Percentiles rank a stretch among this genome's conserved stretches.
Conservation (phyloP, 352 stramenopile genomes). For the Phytophthora brassicae region DNA sequence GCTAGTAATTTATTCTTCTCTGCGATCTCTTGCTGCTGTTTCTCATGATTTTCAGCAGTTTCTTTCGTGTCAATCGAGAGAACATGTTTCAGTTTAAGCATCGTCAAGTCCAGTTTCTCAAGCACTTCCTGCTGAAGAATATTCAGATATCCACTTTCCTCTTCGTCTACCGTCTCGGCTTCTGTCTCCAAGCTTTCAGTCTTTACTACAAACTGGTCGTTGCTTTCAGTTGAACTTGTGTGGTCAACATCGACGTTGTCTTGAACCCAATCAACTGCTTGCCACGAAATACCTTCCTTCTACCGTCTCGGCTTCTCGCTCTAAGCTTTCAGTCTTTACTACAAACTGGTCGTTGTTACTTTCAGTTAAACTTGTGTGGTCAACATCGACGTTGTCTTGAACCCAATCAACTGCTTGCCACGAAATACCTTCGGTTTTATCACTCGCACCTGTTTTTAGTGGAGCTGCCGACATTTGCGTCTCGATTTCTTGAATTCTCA, state of each 20-base stretch:
- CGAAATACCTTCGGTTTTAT: conserved; percentile 7
- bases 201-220: background rate
- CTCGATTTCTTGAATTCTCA: conserved; percentile 41
- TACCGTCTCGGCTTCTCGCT: no score
- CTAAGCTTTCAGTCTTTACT: background rate
- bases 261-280: conserved; percentile 29
- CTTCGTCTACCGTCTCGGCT: background rate
- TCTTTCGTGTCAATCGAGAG: conserved; percentile 56
- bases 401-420: conserved; percentile 31
- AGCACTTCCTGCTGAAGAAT: conserved; percentile 50
- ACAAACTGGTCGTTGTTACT: background rate
- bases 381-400: conserved; percentile 16
- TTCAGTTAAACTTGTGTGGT: background rate
- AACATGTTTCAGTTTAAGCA: conserved; percentile 60
- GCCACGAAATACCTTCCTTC: conserved; percentile 21
- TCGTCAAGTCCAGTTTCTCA: conserved; percentile 66
- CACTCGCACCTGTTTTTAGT: background rate
- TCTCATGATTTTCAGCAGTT: conserved; percentile 31
- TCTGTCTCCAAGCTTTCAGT: background rate
- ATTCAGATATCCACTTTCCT: conserved; percentile 26
- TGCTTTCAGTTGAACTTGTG: background rate
- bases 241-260: conserved; percentile 15
- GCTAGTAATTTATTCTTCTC: background rate
- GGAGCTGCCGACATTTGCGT: conserved; percentile 6
- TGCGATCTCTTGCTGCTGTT: conserved; percentile 14